phyloP scores from a whole-genome alignment of 2,329 filamentous ascomycete genomes.

The Aschersonia sp. region DNA sequence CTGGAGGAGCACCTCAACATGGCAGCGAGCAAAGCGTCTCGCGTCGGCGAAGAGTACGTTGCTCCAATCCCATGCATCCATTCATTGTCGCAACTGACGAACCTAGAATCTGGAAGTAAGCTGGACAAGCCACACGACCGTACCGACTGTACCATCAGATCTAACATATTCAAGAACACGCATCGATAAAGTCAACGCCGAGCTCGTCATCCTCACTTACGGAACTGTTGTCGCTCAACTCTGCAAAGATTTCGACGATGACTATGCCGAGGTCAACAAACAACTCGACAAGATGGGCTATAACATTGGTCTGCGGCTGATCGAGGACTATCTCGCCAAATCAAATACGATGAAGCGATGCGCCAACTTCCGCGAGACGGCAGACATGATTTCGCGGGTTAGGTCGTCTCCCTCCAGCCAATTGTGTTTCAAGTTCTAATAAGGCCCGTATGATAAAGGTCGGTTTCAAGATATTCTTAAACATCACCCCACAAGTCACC shows the following conservation, averaged over 20 bases:
- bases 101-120: slow-evolving; percentile 83
- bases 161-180: slow-evolving; percentile 51
- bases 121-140: slow-evolving; percentile 6
- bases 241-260: slow-evolving; percentile 88
- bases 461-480: slow-evolving; percentile 98
- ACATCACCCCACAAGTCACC: slow-evolving; percentile 82
- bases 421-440: background rate
- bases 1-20: slow-evolving; percentile 17
- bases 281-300: slow-evolving; percentile 99
- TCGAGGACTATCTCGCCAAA: slow-evolving; percentile 96
- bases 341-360: slow-evolving; percentile 81
- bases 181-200: slow-evolving; percentile 95
- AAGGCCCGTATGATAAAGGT: slow-evolving; percentile 39
- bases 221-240: slow-evolving; percentile 94
- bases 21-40: slow-evolving; percentile 46
- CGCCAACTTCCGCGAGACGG: slow-evolving; percentile 86
- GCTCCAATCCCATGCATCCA: background rate
- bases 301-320: slow-evolving; percentile 89
- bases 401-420: background rate
- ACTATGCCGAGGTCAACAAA: slow-evolving; percentile 93
- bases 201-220: slow-evolving; percentile 93
- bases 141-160: slow-evolving; percentile 2
- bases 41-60: slow-evolving; percentile 47
- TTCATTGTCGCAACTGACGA: slow-evolving; percentile 10
- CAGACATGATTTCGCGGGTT: slow-evolving; percentile 91